phyloP scores from a whole-genome alignment of 805 yeast species.

The Cyberlindnera galapagoensis region DNA sequence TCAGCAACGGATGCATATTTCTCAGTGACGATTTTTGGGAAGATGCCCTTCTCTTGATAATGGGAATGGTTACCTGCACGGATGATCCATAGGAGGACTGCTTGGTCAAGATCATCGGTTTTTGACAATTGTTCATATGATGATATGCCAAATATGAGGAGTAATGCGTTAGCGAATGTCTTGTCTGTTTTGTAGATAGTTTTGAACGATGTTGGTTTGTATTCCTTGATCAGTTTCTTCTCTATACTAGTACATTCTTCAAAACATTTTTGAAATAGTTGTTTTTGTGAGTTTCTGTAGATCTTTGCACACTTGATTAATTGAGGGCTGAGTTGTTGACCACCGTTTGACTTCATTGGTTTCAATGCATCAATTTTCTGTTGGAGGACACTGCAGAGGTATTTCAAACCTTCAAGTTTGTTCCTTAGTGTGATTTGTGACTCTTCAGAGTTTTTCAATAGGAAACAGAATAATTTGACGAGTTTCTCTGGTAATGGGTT shows the following conservation, averaged over 20 bases:
- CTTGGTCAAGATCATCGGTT: constrained; percentile 48
- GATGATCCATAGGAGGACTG: constrained; percentile 56
- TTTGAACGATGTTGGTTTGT: constrained; percentile 49
- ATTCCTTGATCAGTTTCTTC: constrained; percentile 34
- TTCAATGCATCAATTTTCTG: constrained; percentile 39
- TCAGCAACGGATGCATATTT: constrained; percentile 31
- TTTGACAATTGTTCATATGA: constrained; percentile 43
- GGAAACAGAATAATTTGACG: constrained; percentile 45
- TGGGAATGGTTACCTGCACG: constrained; percentile 43
- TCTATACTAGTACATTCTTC: constrained; percentile 43
- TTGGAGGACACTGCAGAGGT: constrained; percentile 43
- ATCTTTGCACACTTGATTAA: constrained; percentile 31
- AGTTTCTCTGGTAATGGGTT: constrained; percentile 38
- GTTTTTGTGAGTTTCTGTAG: constrained; percentile 45
- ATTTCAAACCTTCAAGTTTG: constrained; percentile 54
- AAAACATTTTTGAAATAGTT: constrained; percentile 36
- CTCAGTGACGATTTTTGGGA: constrained; percentile 47
- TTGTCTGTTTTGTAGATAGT: constrained; percentile 49
- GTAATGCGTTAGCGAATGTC: constrained; percentile 45
- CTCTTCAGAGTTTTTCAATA: constrained; percentile 48
- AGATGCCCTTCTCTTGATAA: constrained; percentile 21
- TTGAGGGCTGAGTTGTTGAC: constrained; percentile 15
- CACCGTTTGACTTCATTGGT: constrained; percentile 21
- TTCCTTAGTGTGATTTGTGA: constrained; percentile 41
- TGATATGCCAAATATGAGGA: constrained; percentile 50